Evolutionary conservation across 2,329 filamentous ascomycete genomes (phyloP).

Genomic region (Phialocephala subalpina): DNA sequence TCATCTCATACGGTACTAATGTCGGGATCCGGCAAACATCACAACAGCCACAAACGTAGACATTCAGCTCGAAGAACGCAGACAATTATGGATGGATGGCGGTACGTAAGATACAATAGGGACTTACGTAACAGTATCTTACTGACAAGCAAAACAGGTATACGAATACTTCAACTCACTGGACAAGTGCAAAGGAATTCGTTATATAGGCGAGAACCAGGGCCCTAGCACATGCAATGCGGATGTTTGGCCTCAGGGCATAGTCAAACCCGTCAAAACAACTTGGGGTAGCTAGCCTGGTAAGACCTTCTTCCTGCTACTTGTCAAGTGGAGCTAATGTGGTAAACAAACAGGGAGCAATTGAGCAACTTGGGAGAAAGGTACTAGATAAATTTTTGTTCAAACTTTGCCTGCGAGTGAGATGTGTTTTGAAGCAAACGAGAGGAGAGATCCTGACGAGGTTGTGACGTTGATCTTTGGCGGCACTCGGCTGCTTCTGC

Average conservation of each 20-base stretch:
- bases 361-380: background rate
- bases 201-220: background rate
- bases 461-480: no score
- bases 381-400: no score
- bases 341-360: background rate
- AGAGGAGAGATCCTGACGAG: no score
- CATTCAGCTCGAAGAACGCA: background rate
- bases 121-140: no score
- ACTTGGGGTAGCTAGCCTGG: background rate
- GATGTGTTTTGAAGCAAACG: no score
- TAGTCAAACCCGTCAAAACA: background rate
- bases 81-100: slow-evolving; percentile 8
- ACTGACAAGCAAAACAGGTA: background rate
- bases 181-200: background rate
- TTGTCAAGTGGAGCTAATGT: background rate
- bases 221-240: slow-evolving; percentile 4
- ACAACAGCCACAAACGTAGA: background rate
- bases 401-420: no score
- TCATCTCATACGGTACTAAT: background rate
- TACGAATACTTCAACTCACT: slow-evolving; percentile 7
- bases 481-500: no score
- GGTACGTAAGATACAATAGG: background rate
- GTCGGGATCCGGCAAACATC: background rate
- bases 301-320: background rate
- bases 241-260: background rate